phyloP scores from a whole-genome alignment of 768 basidiomycete genomes.

The Infundibulicybe gibba region DNA sequence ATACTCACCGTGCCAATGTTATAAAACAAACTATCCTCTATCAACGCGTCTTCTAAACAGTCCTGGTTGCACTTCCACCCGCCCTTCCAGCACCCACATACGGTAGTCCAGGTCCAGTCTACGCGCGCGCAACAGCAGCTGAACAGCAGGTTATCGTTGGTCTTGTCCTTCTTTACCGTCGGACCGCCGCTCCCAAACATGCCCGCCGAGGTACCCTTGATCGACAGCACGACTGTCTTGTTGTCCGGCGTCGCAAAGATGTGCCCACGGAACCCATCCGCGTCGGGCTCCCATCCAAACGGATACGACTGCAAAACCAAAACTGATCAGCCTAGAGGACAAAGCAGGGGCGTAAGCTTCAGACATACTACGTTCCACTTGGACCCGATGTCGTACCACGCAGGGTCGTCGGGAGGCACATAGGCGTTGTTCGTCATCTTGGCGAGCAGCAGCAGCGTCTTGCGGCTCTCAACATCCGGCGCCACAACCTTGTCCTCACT shows the following conservation, averaged over 20 bases:
- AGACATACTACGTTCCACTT: slow-evolving; percentile 56
- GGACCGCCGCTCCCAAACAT: slow-evolving; percentile 72
- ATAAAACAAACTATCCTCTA: slow-evolving; percentile 85
- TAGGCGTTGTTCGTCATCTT: slow-evolving; percentile 98
- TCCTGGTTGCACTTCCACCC: slow-evolving; percentile 79
- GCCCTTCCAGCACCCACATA: slow-evolving; percentile 84
- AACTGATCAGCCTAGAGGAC: slow-evolving; percentile 3
- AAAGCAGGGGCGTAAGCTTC: not conserved
- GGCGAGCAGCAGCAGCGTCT: slow-evolving; percentile 76
- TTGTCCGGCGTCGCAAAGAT: slow-evolving; percentile 87
- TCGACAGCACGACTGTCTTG: slow-evolving; percentile 77
- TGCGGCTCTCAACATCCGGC: slow-evolving; percentile 75
- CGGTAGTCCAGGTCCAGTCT: slow-evolving; percentile 91
- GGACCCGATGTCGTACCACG: slow-evolving; percentile 76
- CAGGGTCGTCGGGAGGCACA: slow-evolving; percentile 50
- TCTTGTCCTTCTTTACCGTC: slow-evolving; percentile 87
- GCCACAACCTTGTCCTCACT: slow-evolving; percentile 67
- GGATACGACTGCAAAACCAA: slow-evolving; percentile 53
- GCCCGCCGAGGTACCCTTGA: slow-evolving; percentile 92
- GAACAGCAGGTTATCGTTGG: slow-evolving; percentile 92
- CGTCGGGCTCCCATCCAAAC: slow-evolving; percentile 90
- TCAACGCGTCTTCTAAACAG: slow-evolving; percentile 74
- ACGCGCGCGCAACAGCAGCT: slow-evolving; percentile 93
- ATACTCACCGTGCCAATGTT: slow-evolving; percentile 78
- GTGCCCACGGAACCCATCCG: slow-evolving; percentile 87